Evolutionary conservation across 331 rosid species (phyloP).

Genomic region (Quercus lobata): DNA sequence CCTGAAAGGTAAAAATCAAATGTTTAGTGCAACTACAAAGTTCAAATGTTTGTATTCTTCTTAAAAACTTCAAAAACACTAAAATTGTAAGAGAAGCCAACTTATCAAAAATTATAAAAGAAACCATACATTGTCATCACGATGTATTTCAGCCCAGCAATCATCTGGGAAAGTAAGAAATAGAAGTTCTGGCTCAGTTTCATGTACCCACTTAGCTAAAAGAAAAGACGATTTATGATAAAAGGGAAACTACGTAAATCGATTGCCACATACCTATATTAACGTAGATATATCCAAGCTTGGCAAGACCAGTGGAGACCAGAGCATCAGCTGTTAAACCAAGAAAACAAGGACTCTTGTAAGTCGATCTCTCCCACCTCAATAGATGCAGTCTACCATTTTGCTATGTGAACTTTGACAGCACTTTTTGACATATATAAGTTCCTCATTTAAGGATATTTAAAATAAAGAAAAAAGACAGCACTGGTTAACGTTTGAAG

Average conservation of each 20-base stretch:
- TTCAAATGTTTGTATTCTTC: not conserved
- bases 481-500: not conserved
- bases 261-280: conserved; percentile 60
- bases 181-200: not conserved
- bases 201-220: not conserved
- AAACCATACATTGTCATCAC: conserved; percentile 53
- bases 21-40: not conserved
- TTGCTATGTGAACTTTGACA: not conserved
- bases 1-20: conserved; percentile 34
- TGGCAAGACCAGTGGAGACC: conserved; percentile 77
- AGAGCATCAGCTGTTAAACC: conserved; percentile 79
- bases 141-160: conserved; percentile 94
- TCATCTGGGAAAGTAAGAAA: conserved; percentile 53
- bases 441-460: not conserved
- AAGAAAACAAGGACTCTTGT: not conserved
- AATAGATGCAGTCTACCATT: not conserved
- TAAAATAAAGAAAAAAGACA: not conserved
- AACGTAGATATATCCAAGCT: conserved; percentile 84
- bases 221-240: not conserved
- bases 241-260: not conserved
- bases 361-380: not conserved
- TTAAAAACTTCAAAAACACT: not conserved
- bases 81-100: not conserved
- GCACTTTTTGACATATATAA: not conserved
- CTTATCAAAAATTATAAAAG: not conserved